phyloP scores from a whole-genome alignment of 768 basidiomycete genomes.

The Lactarius deliciosus region DNA sequence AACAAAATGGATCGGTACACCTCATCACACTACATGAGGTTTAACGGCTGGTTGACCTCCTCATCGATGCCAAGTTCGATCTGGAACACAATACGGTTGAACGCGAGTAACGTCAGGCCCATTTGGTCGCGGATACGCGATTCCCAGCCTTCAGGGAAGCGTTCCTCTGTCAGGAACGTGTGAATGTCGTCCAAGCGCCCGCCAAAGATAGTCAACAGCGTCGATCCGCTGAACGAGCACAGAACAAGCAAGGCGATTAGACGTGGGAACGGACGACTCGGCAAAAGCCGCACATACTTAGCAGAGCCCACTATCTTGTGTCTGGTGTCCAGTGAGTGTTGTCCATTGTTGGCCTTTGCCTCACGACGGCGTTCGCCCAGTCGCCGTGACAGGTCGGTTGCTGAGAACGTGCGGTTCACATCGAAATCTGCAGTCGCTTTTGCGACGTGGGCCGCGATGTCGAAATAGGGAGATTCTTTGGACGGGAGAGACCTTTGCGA shows the following conservation, averaged over 20 bases:
- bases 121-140: constrained; percentile 49
- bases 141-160: constrained; percentile 72
- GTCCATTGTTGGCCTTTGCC: constrained; percentile 50
- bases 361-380: constrained; percentile 62
- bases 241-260: neutral
- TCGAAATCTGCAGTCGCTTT: constrained; percentile 13
- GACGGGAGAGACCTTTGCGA: constrained; percentile 3
- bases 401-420: constrained; percentile 44
- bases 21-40: constrained; percentile 4
- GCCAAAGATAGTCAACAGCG: constrained; percentile 64
- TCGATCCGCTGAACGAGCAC: constrained; percentile 49
- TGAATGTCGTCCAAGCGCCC: constrained; percentile 58
- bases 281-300: constrained; percentile 48
- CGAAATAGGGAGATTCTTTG: constrained; percentile 15
- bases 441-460: constrained; percentile 8
- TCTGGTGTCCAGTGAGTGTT: constrained; percentile 48
- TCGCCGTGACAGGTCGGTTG: constrained; percentile 56
- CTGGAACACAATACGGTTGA: constrained; percentile 44
- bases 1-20: neutral
- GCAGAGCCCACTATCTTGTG: constrained; percentile 66
- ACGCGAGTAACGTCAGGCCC: constrained; percentile 58
- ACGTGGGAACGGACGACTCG: neutral
- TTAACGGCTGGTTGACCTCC: constrained; percentile 29
- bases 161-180: constrained; percentile 60
- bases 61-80: constrained; percentile 38